Percentiles rank a stretch among this genome's conserved stretches.
Conservation (phyloP, 352 stramenopile genomes). For the Phytopythium kandeliae region DNA sequence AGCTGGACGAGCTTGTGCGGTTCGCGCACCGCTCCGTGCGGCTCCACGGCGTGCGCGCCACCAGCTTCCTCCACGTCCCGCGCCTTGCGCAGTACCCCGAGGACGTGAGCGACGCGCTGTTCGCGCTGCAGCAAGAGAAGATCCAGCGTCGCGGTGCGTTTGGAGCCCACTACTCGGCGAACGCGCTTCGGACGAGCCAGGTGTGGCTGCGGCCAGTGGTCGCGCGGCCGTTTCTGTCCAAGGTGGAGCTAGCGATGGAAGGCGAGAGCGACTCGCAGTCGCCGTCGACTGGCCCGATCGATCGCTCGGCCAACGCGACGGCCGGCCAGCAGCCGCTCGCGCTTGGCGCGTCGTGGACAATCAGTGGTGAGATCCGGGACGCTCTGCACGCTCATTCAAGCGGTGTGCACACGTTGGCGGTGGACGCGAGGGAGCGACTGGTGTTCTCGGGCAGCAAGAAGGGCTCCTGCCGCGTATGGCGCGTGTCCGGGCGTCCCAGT, state of each 20-base stretch:
- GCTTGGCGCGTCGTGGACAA: constrained; percentile 16
- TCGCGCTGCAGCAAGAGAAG: constrained; percentile 44
- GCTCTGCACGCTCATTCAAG: constrained; percentile 65
- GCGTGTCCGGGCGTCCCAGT: constrained; percentile 45
- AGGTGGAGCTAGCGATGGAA: not conserved
- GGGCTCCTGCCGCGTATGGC: constrained; percentile 64
- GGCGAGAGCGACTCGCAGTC: not conserved
- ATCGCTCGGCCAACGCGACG: not conserved
- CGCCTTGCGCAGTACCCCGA: constrained; percentile 32
- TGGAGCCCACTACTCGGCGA: not conserved
- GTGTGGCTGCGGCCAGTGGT: constrained; percentile 27
- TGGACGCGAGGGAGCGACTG: constrained; percentile 57
- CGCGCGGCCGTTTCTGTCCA: constrained; percentile 12
- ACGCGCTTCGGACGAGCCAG: constrained; percentile 7
- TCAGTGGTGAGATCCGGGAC: constrained; percentile 41
- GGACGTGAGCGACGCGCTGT: constrained; percentile 50
- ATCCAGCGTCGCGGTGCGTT: constrained; percentile 19
- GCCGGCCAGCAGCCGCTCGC: not conserved
- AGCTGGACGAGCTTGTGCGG: constrained; percentile 30
- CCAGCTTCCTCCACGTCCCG: constrained; percentile 56
- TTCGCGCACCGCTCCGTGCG: constrained; percentile 49
- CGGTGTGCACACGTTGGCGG: constrained; percentile 36
- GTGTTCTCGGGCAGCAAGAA: constrained; percentile 68
- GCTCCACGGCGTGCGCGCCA: constrained; percentile 48
- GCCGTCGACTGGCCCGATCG: not conserved